Evolutionary conservation across 805 yeast genomes (phyloP).

Genomic region (Zygosaccharomyces bisporus): DNA sequence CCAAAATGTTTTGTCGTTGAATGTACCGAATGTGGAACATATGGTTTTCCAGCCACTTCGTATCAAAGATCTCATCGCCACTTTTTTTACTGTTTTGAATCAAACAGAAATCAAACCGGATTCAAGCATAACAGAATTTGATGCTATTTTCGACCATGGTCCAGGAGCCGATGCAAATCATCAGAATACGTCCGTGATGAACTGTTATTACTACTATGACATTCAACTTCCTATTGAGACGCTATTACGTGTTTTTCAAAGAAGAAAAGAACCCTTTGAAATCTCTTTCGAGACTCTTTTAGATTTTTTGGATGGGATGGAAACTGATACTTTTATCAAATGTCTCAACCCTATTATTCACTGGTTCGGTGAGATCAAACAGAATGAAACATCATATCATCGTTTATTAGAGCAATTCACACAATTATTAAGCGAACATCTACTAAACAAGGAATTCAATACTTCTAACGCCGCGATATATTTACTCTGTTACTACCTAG

Average conservation of each 20-base stretch:
- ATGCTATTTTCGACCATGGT: conserved; percentile 3
- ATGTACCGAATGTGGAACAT: conserved; percentile 6
- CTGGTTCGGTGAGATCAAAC: conserved; percentile 8
- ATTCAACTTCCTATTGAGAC: conserved; percentile 7
- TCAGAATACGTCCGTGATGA: background rate
- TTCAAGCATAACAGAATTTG: background rate
- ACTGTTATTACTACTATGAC: background rate
- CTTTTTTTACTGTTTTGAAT: conserved; percentile 2
- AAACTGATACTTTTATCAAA: conserved; percentile 5
- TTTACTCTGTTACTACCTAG: conserved; percentile 20
- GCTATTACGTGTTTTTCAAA: conserved; percentile 8
- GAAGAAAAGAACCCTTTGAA: conserved; percentile 3
- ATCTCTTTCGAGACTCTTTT: conserved; percentile 2
- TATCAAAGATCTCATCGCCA: conserved; percentile 2
- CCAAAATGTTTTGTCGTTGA: conserved; percentile 6
- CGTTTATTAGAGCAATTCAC: conserved; percentile 18
- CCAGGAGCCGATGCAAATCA: background rate
- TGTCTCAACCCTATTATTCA: conserved; percentile 8
- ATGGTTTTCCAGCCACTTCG: conserved; percentile 10
- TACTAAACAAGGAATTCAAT: conserved; percentile 22
- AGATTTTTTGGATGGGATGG: conserved; percentile 9
- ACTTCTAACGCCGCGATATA: conserved; percentile 22
- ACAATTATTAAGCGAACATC: conserved; percentile 24
- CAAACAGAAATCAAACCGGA: background rate
- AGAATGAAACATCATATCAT: background rate